Conservation (phyloP, 352 stramenopile species). For the Globisporangium splendens region DNA sequence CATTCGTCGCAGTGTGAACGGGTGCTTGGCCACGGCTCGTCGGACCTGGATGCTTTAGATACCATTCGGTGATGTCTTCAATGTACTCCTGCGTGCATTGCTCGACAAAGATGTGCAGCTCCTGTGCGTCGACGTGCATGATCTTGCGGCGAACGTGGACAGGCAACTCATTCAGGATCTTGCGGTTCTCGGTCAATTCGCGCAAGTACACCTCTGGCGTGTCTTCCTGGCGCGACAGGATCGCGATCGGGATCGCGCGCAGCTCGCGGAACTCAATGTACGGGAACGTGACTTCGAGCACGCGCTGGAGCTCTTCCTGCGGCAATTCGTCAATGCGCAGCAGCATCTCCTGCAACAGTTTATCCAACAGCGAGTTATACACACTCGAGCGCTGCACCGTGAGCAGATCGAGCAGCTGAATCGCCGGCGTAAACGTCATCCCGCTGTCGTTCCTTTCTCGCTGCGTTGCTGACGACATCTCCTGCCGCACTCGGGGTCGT, state of each 20-base stretch:
- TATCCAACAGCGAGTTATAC: constrained; percentile 66
- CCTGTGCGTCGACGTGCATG: constrained; percentile 61
- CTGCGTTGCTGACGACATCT: neutral
- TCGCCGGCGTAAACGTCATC: constrained; percentile 38
- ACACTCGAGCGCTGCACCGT: constrained; percentile 54
- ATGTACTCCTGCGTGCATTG: constrained; percentile 76
- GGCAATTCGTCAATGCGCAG: constrained; percentile 67
- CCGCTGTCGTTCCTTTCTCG: constrained; percentile 4
- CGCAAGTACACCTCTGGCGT: constrained; percentile 74
- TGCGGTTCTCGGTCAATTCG: constrained; percentile 79
- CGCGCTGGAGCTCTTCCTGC: constrained; percentile 61
- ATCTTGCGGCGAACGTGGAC: constrained; percentile 84
- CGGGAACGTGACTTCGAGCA: constrained; percentile 80
- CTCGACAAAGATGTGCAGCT: constrained; percentile 73
- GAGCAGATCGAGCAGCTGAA: constrained; percentile 82
- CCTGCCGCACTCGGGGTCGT: constrained; percentile 12
- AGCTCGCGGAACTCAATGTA: constrained; percentile 89
- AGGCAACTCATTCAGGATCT: constrained; percentile 71
- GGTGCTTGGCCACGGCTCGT: constrained; percentile 18
- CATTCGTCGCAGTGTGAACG: constrained; percentile 14
- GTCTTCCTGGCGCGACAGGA: constrained; percentile 74
- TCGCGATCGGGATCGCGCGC: constrained; percentile 76
- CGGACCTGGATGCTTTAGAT: constrained; percentile 39
- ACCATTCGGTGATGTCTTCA: constrained; percentile 62
- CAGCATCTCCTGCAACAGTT: constrained; percentile 69